Conservation (phyloP, 495 filamentous ascomycete species). For the Physcia stellaris region DNA sequence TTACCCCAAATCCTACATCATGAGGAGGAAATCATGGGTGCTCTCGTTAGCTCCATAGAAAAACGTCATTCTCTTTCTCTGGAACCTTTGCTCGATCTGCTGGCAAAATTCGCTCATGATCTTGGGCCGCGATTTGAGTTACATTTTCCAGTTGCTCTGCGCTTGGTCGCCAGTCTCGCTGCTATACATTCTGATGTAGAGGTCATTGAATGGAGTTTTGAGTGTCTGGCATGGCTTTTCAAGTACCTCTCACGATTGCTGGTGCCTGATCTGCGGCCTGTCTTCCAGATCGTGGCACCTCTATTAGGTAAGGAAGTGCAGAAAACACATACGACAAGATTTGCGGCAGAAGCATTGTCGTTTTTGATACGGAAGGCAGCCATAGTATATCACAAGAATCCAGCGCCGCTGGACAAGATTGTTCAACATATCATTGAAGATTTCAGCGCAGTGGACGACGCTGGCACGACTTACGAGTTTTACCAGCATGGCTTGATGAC, state of each 20-base stretch:
- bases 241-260: conserved; percentile 85
- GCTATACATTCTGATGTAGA: conserved; percentile 53
- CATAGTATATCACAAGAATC: conserved; percentile 55
- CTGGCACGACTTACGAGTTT: conserved; percentile 28
- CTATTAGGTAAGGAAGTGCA: conserved; percentile 72
- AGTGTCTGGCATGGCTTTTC: conserved; percentile 86
- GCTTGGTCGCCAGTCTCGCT: conserved; percentile 50
- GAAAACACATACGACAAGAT: conserved; percentile 72
- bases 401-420: conserved; percentile 49
- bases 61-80: conserved; percentile 58
- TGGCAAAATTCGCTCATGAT: conserved; percentile 86
- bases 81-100: conserved; percentile 71
- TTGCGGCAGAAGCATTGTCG: conserved; percentile 88
- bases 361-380: conserved; percentile 85
- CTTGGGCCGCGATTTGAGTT: conserved; percentile 78
- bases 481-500: conserved; percentile 84
- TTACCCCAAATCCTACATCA: conserved; percentile 84
- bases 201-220: conserved; percentile 93
- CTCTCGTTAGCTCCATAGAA: conserved; percentile 65
- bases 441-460: conserved; percentile 39
- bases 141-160: conserved; percentile 60
- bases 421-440: conserved; percentile 56
- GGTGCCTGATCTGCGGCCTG: conserved; percentile 69
- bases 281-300: conserved; percentile 70
- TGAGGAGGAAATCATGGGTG: conserved; percentile 66